Evolutionary conservation across 2,329 filamentous ascomycete genomes (phyloP), one percentile per base, ranked within the genome.

Genomic region (Penicillium sp.): DNA sequence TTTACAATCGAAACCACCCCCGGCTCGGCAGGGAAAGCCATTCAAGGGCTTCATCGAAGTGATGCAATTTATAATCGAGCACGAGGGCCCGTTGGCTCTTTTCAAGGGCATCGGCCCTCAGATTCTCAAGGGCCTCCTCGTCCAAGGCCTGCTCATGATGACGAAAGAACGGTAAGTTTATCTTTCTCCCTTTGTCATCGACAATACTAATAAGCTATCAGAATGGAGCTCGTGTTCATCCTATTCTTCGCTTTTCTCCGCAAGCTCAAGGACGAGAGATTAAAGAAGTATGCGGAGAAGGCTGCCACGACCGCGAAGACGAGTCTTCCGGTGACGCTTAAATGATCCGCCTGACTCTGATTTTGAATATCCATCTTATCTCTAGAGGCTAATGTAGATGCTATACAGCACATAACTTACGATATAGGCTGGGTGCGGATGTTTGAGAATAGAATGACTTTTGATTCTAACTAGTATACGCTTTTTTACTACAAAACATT

Each of bases 81-180:
- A 96, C 60, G 94, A 99, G 70, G 94, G 94, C 3, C 71, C 83
- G 0, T 66, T 87, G 12, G 88, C 88, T n/a, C 80, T 99, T 1
- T 99, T 97, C 80, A 99, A 99, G 78, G 94, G 94, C 43, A 96
- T 99, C 63, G 91, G 85, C 0, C 94, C 94, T 3, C 94, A 99
- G 73, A 89, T 99, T 52, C 74, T 91, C 58, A 99, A 99, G 76
- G 94, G 94, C 1, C 76, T 99, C 52, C 71, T 99, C 49, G 94
- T 99, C 2, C 94, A 99, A 70, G 94, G 94, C 50, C 85, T 99
- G 56, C 79, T 99, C 40, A 99, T 99, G 94, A 99, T 97, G 91
- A 94, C 91, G 48, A 99, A 99, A 77, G 94, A 99, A 76, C 84
- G 91, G 89, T 91, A 80, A 52, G 60, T 56, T 46, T 40, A 46